Percentiles rank a stretch among this genome's conserved stretches.
These are phyloP conservation scores for Globisporangium cederbergense DNA, from an alignment of 352 stramenopile species.

Conservation along the genomic window DNA sequence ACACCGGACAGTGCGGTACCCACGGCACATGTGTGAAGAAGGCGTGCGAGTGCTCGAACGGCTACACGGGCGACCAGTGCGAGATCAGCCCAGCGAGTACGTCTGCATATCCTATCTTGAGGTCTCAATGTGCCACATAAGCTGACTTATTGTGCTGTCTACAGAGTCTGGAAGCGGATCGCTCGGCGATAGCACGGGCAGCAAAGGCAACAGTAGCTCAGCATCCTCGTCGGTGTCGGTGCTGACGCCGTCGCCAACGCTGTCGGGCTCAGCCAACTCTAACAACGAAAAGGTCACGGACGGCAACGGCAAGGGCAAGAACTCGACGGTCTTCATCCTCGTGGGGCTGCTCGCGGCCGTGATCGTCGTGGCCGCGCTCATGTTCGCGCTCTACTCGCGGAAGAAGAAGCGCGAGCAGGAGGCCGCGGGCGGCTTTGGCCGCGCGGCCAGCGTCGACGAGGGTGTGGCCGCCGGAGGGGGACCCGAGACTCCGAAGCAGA, in stretches of 20 bases:
- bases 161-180: conserved; percentile 12
- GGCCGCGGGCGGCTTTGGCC: conserved; percentile 42
- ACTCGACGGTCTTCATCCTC: conserved; percentile 64
- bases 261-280: conserved; percentile 14
- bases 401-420: conserved; percentile 70
- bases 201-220: conserved; percentile 9
- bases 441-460: conserved; percentile 32
- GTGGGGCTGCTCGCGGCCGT: conserved; percentile 56
- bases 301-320: conserved; percentile 30
- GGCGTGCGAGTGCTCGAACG: conserved; percentile 31
- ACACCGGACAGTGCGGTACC: conserved; percentile 40
- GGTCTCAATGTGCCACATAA: not conserved
- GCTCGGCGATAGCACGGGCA: not conserved
- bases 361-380: conserved; percentile 59
- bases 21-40: conserved; percentile 41
- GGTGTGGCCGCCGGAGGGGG: conserved; percentile 27
- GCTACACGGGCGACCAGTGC: conserved; percentile 49
- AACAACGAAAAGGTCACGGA: conserved; percentile 22
- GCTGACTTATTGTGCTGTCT: not conserved
- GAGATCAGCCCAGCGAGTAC: conserved; percentile 35
- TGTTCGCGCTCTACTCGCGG: conserved; percentile 72
- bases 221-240: conserved; percentile 6
- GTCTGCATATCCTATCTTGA: not conserved
- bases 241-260: conserved; percentile 8
- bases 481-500: conserved; percentile 64